These are phyloP conservation scores for Coemansia sp. DNA, from an alignment of 192 early-diverging fungal species.

Conservation along the genomic window DNA sequence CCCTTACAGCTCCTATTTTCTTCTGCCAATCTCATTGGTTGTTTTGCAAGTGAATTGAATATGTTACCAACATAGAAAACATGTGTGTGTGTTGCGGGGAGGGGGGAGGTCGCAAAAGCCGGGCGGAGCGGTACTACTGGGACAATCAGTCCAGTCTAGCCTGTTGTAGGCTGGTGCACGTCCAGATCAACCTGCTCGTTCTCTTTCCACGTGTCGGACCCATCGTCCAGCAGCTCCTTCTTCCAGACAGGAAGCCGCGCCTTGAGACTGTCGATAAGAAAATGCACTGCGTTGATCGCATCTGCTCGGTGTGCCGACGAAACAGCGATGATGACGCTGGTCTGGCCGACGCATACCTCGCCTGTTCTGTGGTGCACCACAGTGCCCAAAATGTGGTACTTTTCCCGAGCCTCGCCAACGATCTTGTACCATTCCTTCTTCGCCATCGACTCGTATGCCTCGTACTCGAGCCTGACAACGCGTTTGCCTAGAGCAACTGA, in stretches of 20 bases:
- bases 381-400: constrained; percentile 67
- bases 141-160: no score
- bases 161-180: constrained; percentile 9
- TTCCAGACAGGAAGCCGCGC: constrained; percentile 90
- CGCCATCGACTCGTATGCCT: constrained; percentile 88
- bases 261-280: constrained; percentile 91
- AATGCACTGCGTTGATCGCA: constrained; percentile 72
- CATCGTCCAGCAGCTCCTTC: constrained; percentile 84
- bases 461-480: constrained; percentile 78
- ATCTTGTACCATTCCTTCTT: constrained; percentile 64
- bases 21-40: neutral
- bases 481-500: constrained; percentile 51
- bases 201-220: constrained; percentile 70
- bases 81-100: no score
- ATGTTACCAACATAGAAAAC: no score
- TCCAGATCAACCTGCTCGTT: constrained; percentile 47
- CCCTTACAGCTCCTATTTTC: neutral
- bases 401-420: constrained; percentile 62
- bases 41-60: no score
- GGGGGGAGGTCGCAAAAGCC: no score
- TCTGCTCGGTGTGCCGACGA: constrained; percentile 78
- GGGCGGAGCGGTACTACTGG: no score
- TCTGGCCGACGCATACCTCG: constrained; percentile 74
- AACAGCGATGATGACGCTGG: constrained; percentile 78
- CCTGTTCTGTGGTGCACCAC: constrained; percentile 81